These are phyloP conservation scores for Gentiana dahurica DNA, from an alignment of 257 asterid genomes.

Conservation along the genomic window DNA sequence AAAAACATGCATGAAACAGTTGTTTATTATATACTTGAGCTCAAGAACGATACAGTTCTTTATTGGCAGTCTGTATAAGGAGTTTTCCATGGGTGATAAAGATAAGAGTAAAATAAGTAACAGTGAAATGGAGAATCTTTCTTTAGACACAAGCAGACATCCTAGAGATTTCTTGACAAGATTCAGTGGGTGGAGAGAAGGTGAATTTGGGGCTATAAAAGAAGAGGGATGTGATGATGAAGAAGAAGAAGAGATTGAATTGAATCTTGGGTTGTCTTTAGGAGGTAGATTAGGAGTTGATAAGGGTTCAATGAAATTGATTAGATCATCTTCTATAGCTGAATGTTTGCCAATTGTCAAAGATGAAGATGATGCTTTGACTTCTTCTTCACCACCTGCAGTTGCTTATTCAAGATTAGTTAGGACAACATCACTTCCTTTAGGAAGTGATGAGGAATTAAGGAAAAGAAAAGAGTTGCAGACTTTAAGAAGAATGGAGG, in stretches of 20 bases:
- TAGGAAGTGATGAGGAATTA: conserved; percentile 88
- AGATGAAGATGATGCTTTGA: conserved; percentile 53
- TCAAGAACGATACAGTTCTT: neutral
- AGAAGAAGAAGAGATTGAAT: conserved; percentile 38
- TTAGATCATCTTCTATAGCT: conserved; percentile 71
- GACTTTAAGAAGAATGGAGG: conserved; percentile 85
- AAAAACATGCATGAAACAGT: conserved; percentile 20
- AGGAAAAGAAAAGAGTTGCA: conserved; percentile 90
- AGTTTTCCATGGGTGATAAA: conserved; percentile 41
- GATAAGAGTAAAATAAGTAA: conserved; percentile 28
- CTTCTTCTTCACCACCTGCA: conserved; percentile 22
- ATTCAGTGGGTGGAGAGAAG: conserved; percentile 22
- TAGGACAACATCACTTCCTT: conserved; percentile 82
- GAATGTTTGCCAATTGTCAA: conserved; percentile 54
- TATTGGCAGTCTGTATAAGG: conserved; percentile 6
- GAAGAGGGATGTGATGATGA: conserved; percentile 21
- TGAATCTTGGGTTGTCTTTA: conserved; percentile 90
- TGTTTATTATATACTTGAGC: conserved; percentile 14
- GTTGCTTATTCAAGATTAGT: conserved; percentile 34
- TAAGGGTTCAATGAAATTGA: conserved; percentile 37
- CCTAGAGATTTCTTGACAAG: conserved; percentile 71
- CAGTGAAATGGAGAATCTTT: conserved; percentile 51
- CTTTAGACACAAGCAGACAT: conserved; percentile 33
- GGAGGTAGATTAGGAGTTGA: conserved; percentile 96
- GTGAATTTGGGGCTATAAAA: conserved; percentile 12